These are phyloP conservation scores for Brassica juncea DNA, from an alignment of 345 rosid species.

Conservation along the genomic window DNA sequence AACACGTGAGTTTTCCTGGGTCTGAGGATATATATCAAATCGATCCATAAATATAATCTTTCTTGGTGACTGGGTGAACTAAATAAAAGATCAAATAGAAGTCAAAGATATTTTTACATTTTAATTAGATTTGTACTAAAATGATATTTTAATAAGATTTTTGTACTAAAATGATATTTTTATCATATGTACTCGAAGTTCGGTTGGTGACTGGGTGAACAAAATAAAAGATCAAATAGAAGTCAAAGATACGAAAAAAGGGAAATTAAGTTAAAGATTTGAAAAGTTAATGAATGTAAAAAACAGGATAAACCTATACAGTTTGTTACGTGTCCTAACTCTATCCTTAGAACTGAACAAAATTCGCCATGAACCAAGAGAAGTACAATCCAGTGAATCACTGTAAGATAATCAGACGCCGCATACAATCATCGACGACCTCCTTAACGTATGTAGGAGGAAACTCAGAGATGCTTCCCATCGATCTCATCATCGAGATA, in stretches of 20 bases:
- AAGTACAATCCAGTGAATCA: background rate
- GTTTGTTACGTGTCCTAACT: background rate
- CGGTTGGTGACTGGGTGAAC: background rate
- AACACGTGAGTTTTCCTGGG: background rate
- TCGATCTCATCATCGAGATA: constrained; percentile 5
- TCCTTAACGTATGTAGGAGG: background rate
- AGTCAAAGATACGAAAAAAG: background rate
- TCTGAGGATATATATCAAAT: background rate
- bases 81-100: too few species aligned
- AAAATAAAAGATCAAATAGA: background rate
- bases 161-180: background rate
- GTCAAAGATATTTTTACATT: too few species aligned
- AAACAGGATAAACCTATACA: background rate
- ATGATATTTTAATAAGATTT: background rate
- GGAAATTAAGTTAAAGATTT: background rate
- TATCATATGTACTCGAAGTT: background rate
- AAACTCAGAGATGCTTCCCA: background rate
- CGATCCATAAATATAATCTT: background rate
- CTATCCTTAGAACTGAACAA: background rate
- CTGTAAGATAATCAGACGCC: background rate
- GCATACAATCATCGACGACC: background rate
- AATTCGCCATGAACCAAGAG: background rate
- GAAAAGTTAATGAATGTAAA: background rate
- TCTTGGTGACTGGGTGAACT: background rate
- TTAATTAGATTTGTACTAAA: too few species aligned